phyloP scores from a whole-genome alignment of 371 early-diverging fungal genomes.

The Batkoa obscura region DNA sequence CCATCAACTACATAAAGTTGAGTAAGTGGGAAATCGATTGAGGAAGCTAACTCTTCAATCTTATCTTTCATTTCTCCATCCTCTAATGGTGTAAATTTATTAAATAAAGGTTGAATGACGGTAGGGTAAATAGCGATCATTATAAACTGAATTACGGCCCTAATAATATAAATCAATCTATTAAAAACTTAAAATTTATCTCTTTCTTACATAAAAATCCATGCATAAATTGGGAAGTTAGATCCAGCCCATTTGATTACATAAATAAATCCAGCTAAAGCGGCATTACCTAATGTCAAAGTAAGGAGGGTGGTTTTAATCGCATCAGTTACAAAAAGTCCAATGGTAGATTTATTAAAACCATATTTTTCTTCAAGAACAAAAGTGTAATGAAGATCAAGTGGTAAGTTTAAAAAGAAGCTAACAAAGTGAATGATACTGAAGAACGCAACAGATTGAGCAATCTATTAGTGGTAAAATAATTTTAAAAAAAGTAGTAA shows the following conservation, averaged over 20 bases:
- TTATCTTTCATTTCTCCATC: constrained; percentile 65
- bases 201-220: constrained; percentile 55
- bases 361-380: constrained; percentile 89
- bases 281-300: constrained; percentile 51
- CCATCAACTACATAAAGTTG: constrained; percentile 95
- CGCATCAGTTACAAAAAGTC: constrained; percentile 63
- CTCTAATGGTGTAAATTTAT: constrained; percentile 80
- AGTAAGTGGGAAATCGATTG: constrained; percentile 80
- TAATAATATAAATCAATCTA: constrained; percentile 11
- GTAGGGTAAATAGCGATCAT: constrained; percentile 87
- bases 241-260: constrained; percentile 68
- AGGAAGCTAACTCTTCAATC: constrained; percentile 70
- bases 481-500: not conserved
- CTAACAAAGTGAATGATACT: constrained; percentile 32
- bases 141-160: constrained; percentile 70
- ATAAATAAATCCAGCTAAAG: constrained; percentile 63
- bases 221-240: constrained; percentile 74
- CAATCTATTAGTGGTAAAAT: too few species aligned
- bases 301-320: constrained; percentile 50
- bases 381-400: constrained; percentile 77
- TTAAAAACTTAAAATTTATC: not conserved
- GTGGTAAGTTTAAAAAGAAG: constrained; percentile 54
- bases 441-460: constrained; percentile 64
- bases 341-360: constrained; percentile 88
- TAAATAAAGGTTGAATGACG: constrained; percentile 93